Percentiles rank a stretch among this genome's conserved stretches.
Conservation (phyloP, 1,284 basidiomycete species). For the Spongiforma sp. region DNA sequence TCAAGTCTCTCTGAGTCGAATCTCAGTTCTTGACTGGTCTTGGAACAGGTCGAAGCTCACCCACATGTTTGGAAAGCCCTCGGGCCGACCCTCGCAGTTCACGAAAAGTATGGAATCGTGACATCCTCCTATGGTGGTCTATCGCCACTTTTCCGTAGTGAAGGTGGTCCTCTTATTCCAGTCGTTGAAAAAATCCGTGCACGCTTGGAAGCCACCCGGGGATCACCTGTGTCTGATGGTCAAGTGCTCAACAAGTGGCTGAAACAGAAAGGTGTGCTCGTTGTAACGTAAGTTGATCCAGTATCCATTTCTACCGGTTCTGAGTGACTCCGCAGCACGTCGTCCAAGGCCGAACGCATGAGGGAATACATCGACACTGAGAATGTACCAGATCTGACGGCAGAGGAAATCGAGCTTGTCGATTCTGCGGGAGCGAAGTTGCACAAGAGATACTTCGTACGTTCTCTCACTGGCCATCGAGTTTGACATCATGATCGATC, state of each 20-base stretch:
- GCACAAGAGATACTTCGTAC: slow-evolving; percentile 50
- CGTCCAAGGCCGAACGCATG: slow-evolving; percentile 71
- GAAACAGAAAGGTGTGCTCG: slow-evolving; percentile 58
- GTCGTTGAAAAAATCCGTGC: slow-evolving; percentile 55
- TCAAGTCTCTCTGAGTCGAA: not conserved
- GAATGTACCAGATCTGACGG: slow-evolving; percentile 59
- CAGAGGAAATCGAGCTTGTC: slow-evolving; percentile 66
- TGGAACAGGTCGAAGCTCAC: slow-evolving; percentile 75
- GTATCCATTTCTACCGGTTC: slow-evolving; percentile 7
- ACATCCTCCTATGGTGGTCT: slow-evolving; percentile 72
- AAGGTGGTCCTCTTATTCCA: slow-evolving; percentile 60
- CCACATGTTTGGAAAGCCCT: slow-evolving; percentile 74
- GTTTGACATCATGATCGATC: slow-evolving; percentile 12
- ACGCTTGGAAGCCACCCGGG: slow-evolving; percentile 48
- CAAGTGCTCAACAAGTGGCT: slow-evolving; percentile 69
- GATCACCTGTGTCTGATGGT: slow-evolving; percentile 53
- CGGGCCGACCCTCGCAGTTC: slow-evolving; percentile 57
- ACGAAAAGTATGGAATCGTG: slow-evolving; percentile 66
- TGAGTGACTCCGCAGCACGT: slow-evolving; percentile 54
- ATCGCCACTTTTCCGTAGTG: slow-evolving; percentile 60
- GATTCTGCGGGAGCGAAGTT: slow-evolving; percentile 64
- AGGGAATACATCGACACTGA: slow-evolving; percentile 66
- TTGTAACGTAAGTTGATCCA: slow-evolving; percentile 66
- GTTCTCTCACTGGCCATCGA: slow-evolving; percentile 3
- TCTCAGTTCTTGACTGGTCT: slow-evolving; percentile 11